These are phyloP conservation scores for Ophiostoma piceae DNA, from an alignment of 2,329 filamentous ascomycete genomes.

Conservation along the genomic window DNA sequence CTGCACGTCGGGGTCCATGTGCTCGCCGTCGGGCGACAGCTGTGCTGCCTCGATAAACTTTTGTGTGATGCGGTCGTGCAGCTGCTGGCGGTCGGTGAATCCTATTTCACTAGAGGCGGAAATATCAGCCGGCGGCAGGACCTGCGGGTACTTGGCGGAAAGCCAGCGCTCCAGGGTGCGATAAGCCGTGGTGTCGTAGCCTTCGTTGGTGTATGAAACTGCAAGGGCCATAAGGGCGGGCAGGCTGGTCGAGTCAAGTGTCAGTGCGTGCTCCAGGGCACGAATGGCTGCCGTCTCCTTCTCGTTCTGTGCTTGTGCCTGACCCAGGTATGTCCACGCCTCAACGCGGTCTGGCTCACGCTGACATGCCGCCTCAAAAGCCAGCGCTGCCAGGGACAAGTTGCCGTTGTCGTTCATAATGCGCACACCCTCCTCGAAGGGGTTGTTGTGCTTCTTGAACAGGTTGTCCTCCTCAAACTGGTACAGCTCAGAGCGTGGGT, in stretches of 20 bases:
- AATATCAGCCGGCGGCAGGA: conserved; percentile 67
- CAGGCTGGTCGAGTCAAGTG: conserved; percentile 79
- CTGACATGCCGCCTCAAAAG: conserved; percentile 92
- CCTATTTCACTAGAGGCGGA: conserved; percentile 77
- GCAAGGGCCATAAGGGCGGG: conserved; percentile 90
- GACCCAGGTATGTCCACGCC: conserved; percentile 88
- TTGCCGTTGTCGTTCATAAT: conserved; percentile 94
- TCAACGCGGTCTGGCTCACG: conserved; percentile 82
- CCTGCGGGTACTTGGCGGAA: conserved; percentile 83
- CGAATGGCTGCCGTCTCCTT: conserved; percentile 95
- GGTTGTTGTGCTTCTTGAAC: conserved; percentile 73
- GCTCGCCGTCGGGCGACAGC: conserved; percentile 81
- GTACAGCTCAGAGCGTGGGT: conserved; percentile 81
- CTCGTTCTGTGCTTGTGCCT: conserved; percentile 94
- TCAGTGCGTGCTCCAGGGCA: conserved; percentile 84
- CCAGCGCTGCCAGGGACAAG: conserved; percentile 83
- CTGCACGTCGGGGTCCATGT: conserved; percentile 98
- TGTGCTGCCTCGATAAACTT: conserved; percentile 91
- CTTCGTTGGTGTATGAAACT: conserved; percentile 97
- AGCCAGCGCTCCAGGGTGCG: conserved; percentile 95
- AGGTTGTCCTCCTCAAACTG: conserved; percentile 93
- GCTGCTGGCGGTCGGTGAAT: conserved; percentile 84
- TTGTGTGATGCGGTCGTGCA: conserved; percentile 86
- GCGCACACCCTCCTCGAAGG: conserved; percentile 86
- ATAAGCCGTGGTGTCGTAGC: conserved; percentile 95